Percentiles rank a stretch among this genome's conserved stretches.
These are phyloP conservation scores for Tulasnella sp. DNA, from an alignment of 768 basidiomycete genomes.

Conservation along the genomic window DNA sequence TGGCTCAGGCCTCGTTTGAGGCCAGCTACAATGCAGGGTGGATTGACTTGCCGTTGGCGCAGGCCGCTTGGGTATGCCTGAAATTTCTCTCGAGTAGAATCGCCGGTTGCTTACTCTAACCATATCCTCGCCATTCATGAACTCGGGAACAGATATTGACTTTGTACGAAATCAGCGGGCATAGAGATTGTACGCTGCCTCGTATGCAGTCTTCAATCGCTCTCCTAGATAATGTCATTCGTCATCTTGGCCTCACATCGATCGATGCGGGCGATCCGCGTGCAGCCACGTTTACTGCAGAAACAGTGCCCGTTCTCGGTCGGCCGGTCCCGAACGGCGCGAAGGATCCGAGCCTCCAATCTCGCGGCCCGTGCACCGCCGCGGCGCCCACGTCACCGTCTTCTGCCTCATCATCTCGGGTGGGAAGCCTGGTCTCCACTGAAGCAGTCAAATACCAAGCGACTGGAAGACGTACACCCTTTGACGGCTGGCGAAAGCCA, in stretches of 20 bases:
- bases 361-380: no score
- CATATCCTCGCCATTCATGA: neutral
- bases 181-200: neutral
- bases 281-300: neutral
- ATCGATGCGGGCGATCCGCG: constrained; percentile 4
- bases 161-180: constrained; percentile 10
- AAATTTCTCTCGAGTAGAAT: no score
- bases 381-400: no score
- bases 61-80: constrained; percentile 9
- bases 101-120: neutral
- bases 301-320: neutral
- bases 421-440: no score
- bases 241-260: neutral
- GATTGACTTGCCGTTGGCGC: constrained; percentile 1
- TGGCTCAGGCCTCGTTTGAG: constrained; percentile 3
- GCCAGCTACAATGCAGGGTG: constrained; percentile 3
- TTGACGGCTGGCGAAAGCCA: neutral
- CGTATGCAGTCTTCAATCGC: neutral
- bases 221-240: neutral
- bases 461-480: neutral
- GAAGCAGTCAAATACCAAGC: no score
- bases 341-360: no score
- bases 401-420: no score
- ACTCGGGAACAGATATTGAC: constrained; percentile 3
- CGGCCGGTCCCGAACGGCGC: neutral